Evolutionary conservation across 1,139 yeast species (phyloP), one percentile per base, ranked within the genome.

Genomic region (Arxiozyma bovina): DNA sequence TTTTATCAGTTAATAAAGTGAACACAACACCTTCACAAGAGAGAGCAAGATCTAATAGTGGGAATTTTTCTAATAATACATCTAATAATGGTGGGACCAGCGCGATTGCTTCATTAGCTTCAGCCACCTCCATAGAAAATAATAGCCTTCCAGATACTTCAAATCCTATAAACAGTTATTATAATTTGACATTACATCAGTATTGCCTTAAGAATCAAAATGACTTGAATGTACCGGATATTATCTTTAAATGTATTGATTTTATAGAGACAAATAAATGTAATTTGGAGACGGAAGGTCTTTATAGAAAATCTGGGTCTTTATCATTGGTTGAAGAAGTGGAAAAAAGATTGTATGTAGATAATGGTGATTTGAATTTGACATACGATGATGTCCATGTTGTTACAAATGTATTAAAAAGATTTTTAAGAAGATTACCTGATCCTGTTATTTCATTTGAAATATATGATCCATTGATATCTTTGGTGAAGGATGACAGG

Each of bases 251-350:
- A 55, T 89, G 97, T 71, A 72, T 90, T n/a, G 73, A 75, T 43
- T 95, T 86, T 63, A 89, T 93, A 51, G 96, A 91, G 70, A 67
- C 69, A 4, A 54, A 47, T 74, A 90, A 59, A 91, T 96, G 11
- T 67, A 87, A 53, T 50, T 53, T 69, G 62, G 82, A 77, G 50
- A 73, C 77, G 45, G 98, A 91, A 70, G 99, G 99, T 6, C 79
- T 93, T 45, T 93, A 93, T 72, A 78, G 99, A 62, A 86, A 91
- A 60, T 85, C 95, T 30, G 99, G 98, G 1, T 81, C 93, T n/a
- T 89, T 89, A 53, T 81, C 87, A 61, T 71, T 62, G 48, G 64
- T 68, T 44, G 70, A 67, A 53, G 62, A 61, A 30, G 59, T 68
- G 21, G 72, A 69, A 54, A 54, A 66, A 57, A 78, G 62, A 30